Percentiles rank a stretch among this genome's conserved stretches.
These are phyloP conservation scores for Nothopassalora personata DNA, from an alignment of 2,329 filamentous ascomycete genomes.

Conservation along the genomic window DNA sequence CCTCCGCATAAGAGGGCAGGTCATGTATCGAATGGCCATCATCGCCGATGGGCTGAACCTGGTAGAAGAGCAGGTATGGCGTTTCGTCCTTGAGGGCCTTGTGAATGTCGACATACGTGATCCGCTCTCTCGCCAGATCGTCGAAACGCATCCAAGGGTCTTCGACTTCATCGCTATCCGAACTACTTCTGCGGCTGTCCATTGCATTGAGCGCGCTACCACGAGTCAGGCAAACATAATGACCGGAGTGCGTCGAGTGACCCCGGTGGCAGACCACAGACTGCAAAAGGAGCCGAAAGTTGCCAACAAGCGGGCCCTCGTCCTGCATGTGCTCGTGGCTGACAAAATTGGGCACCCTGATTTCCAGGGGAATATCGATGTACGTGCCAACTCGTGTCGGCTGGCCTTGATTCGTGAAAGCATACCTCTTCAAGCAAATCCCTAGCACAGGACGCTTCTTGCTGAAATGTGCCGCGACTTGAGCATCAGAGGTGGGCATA, in stretches of 20 bases:
- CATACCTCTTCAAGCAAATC: slow-evolving; percentile 88
- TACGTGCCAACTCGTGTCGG: slow-evolving; percentile 71
- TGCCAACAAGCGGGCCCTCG: slow-evolving; percentile 66
- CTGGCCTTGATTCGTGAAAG: slow-evolving; percentile 62
- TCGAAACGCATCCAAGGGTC: slow-evolving; percentile 89
- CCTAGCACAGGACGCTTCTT: slow-evolving; percentile 78
- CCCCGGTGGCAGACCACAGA: slow-evolving; percentile 91
- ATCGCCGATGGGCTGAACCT: slow-evolving; percentile 81
- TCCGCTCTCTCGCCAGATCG: slow-evolving; percentile 69
- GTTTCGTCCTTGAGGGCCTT: slow-evolving; percentile 76
- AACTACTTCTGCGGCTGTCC: slow-evolving; percentile 15
- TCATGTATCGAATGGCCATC: slow-evolving; percentile 40
- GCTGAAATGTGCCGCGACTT: slow-evolving; percentile 84
- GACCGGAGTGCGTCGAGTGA: slow-evolving; percentile 76
- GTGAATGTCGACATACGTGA: slow-evolving; percentile 72
- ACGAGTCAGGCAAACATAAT: slow-evolving; percentile 82
- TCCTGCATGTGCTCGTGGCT: slow-evolving; percentile 66
- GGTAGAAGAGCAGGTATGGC: slow-evolving; percentile 92
- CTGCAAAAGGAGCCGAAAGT: slow-evolving; percentile 88
- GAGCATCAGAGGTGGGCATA: slow-evolving; percentile 60
- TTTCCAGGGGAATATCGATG: slow-evolving; percentile 86
- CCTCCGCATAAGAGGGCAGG: slow-evolving; percentile 41
- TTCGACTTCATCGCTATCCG: slow-evolving; percentile 54
- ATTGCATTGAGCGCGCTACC: slow-evolving; percentile 52
- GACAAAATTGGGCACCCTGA: slow-evolving; percentile 81